Conservation (phyloP, 768 basidiomycete species). For the Dioszegia aurantiaca region DNA sequence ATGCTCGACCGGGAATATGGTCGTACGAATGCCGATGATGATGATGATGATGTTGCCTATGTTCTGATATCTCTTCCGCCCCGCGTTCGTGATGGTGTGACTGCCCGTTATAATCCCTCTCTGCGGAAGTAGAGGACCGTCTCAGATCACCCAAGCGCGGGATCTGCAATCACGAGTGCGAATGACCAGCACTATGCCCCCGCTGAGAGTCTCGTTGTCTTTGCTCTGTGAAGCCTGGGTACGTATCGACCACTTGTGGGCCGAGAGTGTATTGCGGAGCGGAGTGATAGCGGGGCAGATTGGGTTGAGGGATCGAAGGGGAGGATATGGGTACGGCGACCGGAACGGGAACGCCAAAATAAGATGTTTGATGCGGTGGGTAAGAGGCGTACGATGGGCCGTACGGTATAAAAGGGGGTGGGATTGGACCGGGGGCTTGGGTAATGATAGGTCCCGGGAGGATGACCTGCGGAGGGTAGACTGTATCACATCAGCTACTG, state of each 20-base stretch:
- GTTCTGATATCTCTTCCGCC: not conserved
- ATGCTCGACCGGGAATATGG: no score
- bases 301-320: slow-evolving; percentile 4
- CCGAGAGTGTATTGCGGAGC: not conserved
- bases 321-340: not conserved
- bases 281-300: not conserved
- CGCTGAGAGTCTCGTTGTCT: not conserved
- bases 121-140: no score
- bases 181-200: not conserved
- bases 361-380: slow-evolving; percentile 4
- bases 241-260: slow-evolving; percentile 8
- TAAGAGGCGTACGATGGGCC: not conserved
- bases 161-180: no score
- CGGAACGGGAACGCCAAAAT: not conserved
- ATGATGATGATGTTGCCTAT: not conserved
- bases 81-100: not conserved
- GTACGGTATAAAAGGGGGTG: slow-evolving; percentile 14
- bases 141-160: no score
- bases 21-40: slow-evolving; percentile 3
- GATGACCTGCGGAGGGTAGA: not conserved
- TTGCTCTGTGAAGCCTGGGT: not conserved
- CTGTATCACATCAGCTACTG: not conserved
- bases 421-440: slow-evolving; percentile 14
- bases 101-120: no score
- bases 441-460: slow-evolving; percentile 12